These are phyloP conservation scores for Giardia duodenalis DNA, from an alignment of 208 protist species.

Conservation along the genomic window DNA sequence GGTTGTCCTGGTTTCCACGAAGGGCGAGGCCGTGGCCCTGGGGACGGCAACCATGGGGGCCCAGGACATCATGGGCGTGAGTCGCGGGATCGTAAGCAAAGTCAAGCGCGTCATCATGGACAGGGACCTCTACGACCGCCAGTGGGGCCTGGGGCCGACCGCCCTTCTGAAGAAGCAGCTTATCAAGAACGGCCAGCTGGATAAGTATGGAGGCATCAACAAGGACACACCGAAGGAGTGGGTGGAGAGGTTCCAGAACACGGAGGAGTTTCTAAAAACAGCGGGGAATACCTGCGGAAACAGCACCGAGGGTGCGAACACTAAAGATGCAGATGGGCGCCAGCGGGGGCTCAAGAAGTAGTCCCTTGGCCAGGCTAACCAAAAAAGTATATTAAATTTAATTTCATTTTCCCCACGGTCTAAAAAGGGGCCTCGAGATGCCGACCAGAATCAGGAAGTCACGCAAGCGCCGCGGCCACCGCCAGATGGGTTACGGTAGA, in stretches of 20 bases:
- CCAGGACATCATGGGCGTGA: conserved; percentile 75
- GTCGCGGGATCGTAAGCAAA: conserved; percentile 83
- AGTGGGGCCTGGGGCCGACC: conserved; percentile 83
- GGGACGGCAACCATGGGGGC: conserved; percentile 93
- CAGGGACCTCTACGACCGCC: conserved; percentile 81
- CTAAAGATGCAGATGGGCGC: background rate
- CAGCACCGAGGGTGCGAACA: background rate
- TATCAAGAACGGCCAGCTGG: conserved; percentile 32
- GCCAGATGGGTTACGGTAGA: conserved; percentile 9
- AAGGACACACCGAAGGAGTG: conserved; percentile 35
- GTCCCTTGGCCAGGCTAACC: background rate
- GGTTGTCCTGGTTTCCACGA: conserved; percentile 94
- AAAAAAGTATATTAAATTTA: background rate
- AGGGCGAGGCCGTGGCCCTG: conserved; percentile 94
- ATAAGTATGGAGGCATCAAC: conserved; percentile 36
- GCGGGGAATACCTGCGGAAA: background rate
- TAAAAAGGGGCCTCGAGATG: no score
- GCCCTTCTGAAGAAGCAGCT: conserved; percentile 28
- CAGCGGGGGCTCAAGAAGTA: background rate
- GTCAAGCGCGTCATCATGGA: conserved; percentile 99
- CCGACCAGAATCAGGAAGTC: background rate
- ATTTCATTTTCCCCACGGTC: no score
- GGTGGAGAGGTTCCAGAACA: background rate
- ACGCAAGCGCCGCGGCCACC: background rate
- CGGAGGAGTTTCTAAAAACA: background rate